These are phyloP conservation scores for Flaveria ramosissima DNA, from an alignment of 129 eudicot genomes.

Conservation along the genomic window DNA sequence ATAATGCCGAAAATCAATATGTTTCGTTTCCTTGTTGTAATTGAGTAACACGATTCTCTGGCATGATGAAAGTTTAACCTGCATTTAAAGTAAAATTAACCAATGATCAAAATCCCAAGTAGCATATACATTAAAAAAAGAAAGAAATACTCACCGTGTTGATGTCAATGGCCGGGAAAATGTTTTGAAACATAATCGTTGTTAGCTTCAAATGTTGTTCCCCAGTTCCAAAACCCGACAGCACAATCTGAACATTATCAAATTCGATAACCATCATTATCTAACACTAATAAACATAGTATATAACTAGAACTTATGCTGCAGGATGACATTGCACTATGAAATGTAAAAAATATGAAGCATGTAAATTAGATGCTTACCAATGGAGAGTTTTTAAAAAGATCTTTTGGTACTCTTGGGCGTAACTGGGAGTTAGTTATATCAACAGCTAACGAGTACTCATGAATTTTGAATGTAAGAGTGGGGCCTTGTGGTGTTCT, in stretches of 20 bases:
- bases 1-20: conserved; percentile 87
- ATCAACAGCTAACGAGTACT: conserved; percentile 86
- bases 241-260: conserved; percentile 62
- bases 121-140: background rate
- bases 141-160: conserved; percentile 64
- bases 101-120: background rate
- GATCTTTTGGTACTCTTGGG: conserved; percentile 91
- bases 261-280: background rate
- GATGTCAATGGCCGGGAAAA: conserved; percentile 91
- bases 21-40: conserved; percentile 92
- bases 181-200: conserved; percentile 89
- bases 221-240: conserved; percentile 93
- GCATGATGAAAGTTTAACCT: conserved; percentile 93
- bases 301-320: background rate
- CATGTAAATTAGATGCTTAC: conserved; percentile 35
- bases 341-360: background rate
- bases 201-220: conserved; percentile 85
- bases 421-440: conserved; percentile 73
- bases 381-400: conserved; percentile 81
- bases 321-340: background rate
- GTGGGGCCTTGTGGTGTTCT: conserved; percentile 97
- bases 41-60: conserved; percentile 89
- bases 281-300: background rate
- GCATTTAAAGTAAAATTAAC: conserved; percentile 26
- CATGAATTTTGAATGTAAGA: conserved; percentile 79